Base-by-base conservation (phyloP, 768 basidiomycete species). In the Phaeotremella fagi region DNA sequence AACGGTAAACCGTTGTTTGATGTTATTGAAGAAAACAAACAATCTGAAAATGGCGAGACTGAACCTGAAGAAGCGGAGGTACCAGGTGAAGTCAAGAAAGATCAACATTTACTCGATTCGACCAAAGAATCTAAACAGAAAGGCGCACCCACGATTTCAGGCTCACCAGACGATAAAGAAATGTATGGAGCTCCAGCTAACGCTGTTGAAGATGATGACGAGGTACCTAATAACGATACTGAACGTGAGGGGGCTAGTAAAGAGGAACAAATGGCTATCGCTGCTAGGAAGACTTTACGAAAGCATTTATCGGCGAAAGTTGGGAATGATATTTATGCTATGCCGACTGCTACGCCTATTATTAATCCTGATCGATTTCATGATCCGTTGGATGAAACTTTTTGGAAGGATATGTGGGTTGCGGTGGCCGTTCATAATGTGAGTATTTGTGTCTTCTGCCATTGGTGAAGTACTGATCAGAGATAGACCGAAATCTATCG, bases 391-490 rank as follows among this genome's bases (percentile, higher is more conserved):
- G 81, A 78, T 60, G 89, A 92, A 54, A 76, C 73, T 41, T 98
- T 98, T 71, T 97, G 89, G 90, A 86, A 86, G 66, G 80, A 86
- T 55, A 81, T 87, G 31, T 99, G 95, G 94, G 79, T 85, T 2
- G 83, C 88, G 14, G 84, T 83, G 45, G 91, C 94, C 0, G 82
- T 82, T 20, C 85, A 91, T 63, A 99, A 98, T 72, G 90, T 92
- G 48, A 57, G 87, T 78, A 27, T 28, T 57, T 27, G 16, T 23
- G 37, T 24, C 0, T 35, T 20, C 33, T 33, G 31, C 29, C 14
- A 12, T 16, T 27, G 14, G 12, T 45, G n/a, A 38, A 27, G 25
- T 20, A 31, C 11, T 45, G 24, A 15, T n/a, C 29, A 48, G 25
- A 38, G 27, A 11, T 55, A 92, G 90, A 99, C 94, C 57, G 88